phyloP scores from a whole-genome alignment of 192 early-diverging fungal species.

The Podila epigama region DNA sequence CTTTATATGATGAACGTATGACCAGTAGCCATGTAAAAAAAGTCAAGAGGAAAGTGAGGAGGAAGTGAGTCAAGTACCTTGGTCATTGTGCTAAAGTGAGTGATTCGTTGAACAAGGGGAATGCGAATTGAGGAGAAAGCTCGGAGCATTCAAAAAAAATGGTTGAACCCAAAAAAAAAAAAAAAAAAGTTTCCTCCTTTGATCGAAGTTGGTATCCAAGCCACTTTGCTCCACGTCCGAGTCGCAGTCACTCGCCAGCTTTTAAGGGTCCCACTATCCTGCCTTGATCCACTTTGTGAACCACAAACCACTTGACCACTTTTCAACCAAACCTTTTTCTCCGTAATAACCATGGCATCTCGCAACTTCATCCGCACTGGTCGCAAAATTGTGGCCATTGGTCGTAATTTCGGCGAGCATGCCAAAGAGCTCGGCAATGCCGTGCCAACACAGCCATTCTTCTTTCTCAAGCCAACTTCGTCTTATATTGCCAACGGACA shows the following conservation, averaged over 20 bases:
- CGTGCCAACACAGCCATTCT: constrained; percentile 88
- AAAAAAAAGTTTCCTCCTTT: no score
- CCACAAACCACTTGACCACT: neutral
- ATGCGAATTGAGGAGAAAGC: constrained; percentile 15
- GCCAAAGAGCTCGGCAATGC: constrained; percentile 93
- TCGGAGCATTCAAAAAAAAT: constrained; percentile 10
- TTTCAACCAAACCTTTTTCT: neutral
- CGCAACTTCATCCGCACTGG: constrained; percentile 63
- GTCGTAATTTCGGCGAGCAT: constrained; percentile 92
- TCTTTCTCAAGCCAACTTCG: constrained; percentile 94
- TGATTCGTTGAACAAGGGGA: neutral
- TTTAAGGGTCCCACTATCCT: no score
- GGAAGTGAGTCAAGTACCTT: constrained; percentile 8
- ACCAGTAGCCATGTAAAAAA: neutral
- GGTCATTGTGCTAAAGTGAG: constrained; percentile 11
- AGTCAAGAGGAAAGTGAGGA: neutral
- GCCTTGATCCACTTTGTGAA: no score
- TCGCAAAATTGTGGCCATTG: constrained; percentile 94
- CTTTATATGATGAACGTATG: neutral
- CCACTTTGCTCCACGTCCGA: no score
- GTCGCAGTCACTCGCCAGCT: no score
- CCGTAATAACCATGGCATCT: constrained; percentile 40
- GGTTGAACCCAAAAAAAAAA: neutral
- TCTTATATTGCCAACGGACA: constrained; percentile 74
- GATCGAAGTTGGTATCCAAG: no score